Conservation (phyloP, 176 grass and related monocot species). For the Cenchrus purpureus region DNA sequence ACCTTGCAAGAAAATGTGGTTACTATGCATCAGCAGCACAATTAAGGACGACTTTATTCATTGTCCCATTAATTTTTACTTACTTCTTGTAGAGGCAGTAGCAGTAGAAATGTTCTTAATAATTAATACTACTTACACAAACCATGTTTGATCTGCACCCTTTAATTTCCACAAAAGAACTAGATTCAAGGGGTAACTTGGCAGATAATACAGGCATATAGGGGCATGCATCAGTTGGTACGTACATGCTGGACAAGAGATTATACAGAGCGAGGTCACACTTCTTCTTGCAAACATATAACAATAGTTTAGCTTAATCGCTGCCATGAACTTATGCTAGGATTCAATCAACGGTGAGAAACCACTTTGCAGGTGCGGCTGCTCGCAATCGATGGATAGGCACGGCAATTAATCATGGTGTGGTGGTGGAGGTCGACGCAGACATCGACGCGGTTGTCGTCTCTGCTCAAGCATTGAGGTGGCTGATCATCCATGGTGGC, state of each 20-base stretch:
- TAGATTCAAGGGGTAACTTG: conserved; percentile 39
- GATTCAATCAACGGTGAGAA: not conserved
- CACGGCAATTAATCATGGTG: not conserved
- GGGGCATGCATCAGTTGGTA: conserved; percentile 42
- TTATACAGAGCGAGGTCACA: conserved; percentile 20
- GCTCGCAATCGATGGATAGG: not conserved
- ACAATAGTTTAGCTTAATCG: conserved; percentile 42
- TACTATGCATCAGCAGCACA: not conserved
- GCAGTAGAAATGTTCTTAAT: not conserved
- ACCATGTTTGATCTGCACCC: conserved; percentile 9
- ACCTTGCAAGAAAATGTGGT: no score
- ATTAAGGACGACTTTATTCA: not conserved
- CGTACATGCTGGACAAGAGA: conserved; percentile 15
- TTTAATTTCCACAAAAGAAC: conserved; percentile 1
- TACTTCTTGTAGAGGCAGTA: not conserved
- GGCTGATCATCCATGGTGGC: conserved; percentile 65
- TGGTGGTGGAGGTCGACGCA: not conserved
- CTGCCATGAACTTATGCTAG: conserved; percentile 23
- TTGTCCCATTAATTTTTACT: not conserved
- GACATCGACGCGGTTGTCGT: not conserved
- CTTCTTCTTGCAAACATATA: conserved; percentile 51
- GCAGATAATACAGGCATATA: not conserved
- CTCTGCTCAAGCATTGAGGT: conserved; percentile 41
- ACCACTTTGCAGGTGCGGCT: conserved; percentile 13
- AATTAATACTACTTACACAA: conserved; percentile 29